These are phyloP conservation scores for Hibiscus tridactylites DNA, from an alignment of 345 rosid genomes.

Conservation along the genomic window DNA sequence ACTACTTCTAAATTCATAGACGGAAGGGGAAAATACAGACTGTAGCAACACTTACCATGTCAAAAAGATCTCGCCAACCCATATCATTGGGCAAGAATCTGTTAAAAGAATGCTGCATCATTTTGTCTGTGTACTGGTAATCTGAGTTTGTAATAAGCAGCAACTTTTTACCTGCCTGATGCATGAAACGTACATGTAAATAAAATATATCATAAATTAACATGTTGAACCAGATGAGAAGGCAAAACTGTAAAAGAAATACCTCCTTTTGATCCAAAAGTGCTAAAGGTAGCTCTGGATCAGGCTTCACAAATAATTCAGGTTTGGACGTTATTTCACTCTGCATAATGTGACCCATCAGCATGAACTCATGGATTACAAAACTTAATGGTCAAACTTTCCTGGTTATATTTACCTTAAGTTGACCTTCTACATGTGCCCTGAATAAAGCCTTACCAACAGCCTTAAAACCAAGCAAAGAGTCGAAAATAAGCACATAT, in stretches of 20 bases:
- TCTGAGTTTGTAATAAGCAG: slow-evolving; percentile 95
- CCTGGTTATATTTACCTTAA: slow-evolving; percentile 48
- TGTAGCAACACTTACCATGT: slow-evolving; percentile 46
- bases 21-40: neutral
- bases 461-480: slow-evolving; percentile 46
- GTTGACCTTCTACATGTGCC: slow-evolving; percentile 96
- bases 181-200: slow-evolving; percentile 13
- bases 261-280: slow-evolving; percentile 97
- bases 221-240: neutral
- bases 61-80: slow-evolving; percentile 92
- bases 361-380: slow-evolving; percentile 5
- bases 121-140: slow-evolving; percentile 87
- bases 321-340: slow-evolving; percentile 96
- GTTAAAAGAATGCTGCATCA: slow-evolving; percentile 94
- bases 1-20: neutral
- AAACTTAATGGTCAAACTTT: neutral
- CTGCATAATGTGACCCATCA: slow-evolving; percentile 33
- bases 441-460: slow-evolving; percentile 93
- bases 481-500: slow-evolving; percentile 13
- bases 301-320: slow-evolving; percentile 91
- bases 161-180: slow-evolving; percentile 92
- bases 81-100: slow-evolving; percentile 83
- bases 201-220: neutral
- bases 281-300: slow-evolving; percentile 86
- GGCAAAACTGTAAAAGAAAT: slow-evolving; percentile 7